phyloP scores from a whole-genome alignment of 768 basidiomycete genomes.

The Lenzites betulinus region DNA sequence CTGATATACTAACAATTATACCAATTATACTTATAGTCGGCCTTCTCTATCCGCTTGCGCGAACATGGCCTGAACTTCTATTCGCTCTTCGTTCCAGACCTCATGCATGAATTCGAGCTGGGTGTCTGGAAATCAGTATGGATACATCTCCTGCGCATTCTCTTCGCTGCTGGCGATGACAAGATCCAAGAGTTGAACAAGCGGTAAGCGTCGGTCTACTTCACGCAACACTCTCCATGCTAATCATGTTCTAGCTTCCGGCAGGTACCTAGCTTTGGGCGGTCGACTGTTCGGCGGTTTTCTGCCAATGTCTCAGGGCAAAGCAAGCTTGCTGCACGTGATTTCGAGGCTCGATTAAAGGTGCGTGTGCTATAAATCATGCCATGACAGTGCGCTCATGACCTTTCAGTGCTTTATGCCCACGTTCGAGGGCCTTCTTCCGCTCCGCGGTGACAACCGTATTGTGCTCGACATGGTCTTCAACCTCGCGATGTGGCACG shows the following conservation, averaged over 20 bases:
- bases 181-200: neutral
- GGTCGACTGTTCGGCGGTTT: slow-evolving; percentile 28
- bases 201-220: neutral
- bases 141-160: slow-evolving; percentile 26
- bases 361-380: neutral
- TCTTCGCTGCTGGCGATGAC: neutral
- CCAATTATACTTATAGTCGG: slow-evolving; percentile 30
- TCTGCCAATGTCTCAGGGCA: slow-evolving; percentile 23
- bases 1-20: neutral
- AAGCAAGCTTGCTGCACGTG: slow-evolving; percentile 30
- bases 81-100: slow-evolving; percentile 29
- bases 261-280: slow-evolving; percentile 29
- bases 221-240: neutral
- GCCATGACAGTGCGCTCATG: neutral
- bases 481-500: neutral
- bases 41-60: slow-evolving; percentile 28
- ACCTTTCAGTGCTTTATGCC: neutral
- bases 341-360: slow-evolving; percentile 30
- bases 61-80: slow-evolving; percentile 31
- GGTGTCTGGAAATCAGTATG: slow-evolving; percentile 32
- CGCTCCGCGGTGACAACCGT: neutral
- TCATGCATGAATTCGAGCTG: slow-evolving; percentile 38
- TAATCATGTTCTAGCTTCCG: slow-evolving; percentile 26
- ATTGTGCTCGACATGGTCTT: neutral
- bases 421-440: slow-evolving; percentile 3